Percentiles rank a stretch among this genome's conserved stretches.
Conservation (phyloP, 768 basidiomycete genomes). For the Amanita pallidorosea region DNA sequence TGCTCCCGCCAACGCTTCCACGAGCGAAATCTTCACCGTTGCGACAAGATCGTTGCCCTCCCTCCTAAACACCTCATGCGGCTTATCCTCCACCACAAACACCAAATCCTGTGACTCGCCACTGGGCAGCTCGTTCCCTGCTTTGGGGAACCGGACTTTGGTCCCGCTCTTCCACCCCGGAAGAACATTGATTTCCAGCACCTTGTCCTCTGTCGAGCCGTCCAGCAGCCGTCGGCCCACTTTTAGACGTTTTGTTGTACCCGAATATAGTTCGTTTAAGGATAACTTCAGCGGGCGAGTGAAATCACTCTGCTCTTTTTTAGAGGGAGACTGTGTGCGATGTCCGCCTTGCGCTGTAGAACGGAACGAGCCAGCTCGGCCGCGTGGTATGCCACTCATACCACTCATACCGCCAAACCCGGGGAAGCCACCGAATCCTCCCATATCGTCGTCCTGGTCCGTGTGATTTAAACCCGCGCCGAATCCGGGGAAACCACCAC, state of each 20-base stretch:
- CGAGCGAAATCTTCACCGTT: conserved; percentile 54
- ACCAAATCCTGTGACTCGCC: conserved; percentile 86
- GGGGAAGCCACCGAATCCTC: conserved; percentile 21
- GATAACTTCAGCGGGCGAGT: conserved; percentile 76
- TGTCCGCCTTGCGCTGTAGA: conserved; percentile 6
- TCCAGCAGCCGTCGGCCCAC: conserved; percentile 65
- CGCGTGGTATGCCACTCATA: conserved; percentile 13
- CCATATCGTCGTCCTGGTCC: conserved; percentile 40
- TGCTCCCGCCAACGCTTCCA: conserved; percentile 70
- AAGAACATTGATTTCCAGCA: conserved; percentile 67
- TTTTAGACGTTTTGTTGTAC: conserved; percentile 81
- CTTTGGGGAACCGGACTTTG: conserved; percentile 80
- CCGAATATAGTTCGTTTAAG: conserved; percentile 78
- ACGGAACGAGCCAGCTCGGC: background rate
- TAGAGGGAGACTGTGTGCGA: conserved; percentile 18
- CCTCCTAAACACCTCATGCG: conserved; percentile 64
- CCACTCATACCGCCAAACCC: conserved; percentile 20
- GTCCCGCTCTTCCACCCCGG: conserved; percentile 98
- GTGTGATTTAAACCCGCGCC: conserved; percentile 14
- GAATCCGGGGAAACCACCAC: conserved; percentile 21
- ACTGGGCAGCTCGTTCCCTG: conserved; percentile 64
- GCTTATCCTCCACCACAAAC: conserved; percentile 95
- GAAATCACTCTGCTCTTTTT: conserved; percentile 45
- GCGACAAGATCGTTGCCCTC: conserved; percentile 74
- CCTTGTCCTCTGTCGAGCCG: conserved; percentile 75